Conservation (phyloP, 2,329 filamentous ascomycete species). For the Capronia epimyces region DNA sequence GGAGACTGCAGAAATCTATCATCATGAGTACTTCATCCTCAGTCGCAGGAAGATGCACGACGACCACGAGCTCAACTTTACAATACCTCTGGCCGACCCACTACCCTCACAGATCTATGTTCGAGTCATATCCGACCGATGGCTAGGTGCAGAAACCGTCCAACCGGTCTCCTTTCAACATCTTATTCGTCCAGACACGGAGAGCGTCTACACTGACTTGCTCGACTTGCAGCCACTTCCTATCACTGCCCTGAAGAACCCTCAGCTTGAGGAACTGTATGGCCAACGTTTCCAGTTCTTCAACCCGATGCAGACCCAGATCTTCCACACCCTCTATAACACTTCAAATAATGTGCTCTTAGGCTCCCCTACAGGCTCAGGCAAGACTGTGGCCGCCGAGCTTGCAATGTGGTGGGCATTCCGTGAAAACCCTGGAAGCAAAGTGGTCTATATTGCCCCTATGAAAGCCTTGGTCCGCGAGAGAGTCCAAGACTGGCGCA, state of each 20-base stretch:
- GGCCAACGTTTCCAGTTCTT: constrained; percentile 87
- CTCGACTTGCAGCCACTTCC: constrained; percentile 86
- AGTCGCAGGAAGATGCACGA: constrained; percentile 85
- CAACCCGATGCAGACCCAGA: constrained; percentile 98
- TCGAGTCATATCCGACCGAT: constrained; percentile 86
- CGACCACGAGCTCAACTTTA: constrained; percentile 97
- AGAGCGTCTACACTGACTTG: constrained; percentile 93
- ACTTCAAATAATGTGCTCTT: constrained; percentile 87
- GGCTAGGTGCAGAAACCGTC: constrained; percentile 94
- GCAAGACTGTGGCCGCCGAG: constrained; percentile 94
- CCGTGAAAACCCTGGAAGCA: constrained; percentile 84
- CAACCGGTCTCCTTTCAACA: constrained; percentile 96
- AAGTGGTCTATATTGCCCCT: constrained; percentile 97
- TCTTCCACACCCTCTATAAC: constrained; percentile 94
- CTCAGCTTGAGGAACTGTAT: constrained; percentile 81
- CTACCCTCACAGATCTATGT: constrained; percentile 95
- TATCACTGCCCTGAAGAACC: constrained; percentile 80
- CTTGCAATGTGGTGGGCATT: constrained; percentile 99
- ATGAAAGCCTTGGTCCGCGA: constrained; percentile 99
- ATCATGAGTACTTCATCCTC: constrained; percentile 94
- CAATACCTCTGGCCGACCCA: constrained; percentile 88
- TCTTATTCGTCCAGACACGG: constrained; percentile 91
- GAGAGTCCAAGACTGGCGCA: constrained; percentile 90
- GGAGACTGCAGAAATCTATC: constrained; percentile 94
- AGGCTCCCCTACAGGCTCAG: constrained; percentile 92